Base-by-base conservation (phyloP, 108 stramenopile species). In the Seminavis robusta region DNA sequence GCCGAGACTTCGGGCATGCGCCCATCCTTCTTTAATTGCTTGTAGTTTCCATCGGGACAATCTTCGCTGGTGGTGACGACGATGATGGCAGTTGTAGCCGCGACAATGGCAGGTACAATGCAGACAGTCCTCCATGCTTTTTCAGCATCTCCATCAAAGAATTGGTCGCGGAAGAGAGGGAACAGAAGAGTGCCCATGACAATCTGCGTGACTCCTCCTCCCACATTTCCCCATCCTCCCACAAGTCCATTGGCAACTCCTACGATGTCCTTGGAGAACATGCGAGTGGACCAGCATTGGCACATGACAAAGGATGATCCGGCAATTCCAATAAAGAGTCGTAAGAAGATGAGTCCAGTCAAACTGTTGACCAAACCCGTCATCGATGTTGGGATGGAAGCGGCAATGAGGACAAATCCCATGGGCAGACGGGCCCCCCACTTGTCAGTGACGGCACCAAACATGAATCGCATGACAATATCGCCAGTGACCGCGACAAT, bases 1-100 rank as follows among this genome's bases (percentile, higher is more conserved):
- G 77, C 77, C 1, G 74, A 78, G 6, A 69, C 56, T n/a, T 73
- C 53, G 23, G 33, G 60, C 90, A 89, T 89, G 33, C 48, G 56
- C 23, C 85, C 82, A 40, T 71, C 49, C 38, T 56, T 60, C 48
- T 74, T 68, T n/a, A 87, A 41, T 38, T 94, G 82, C n/a, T 48
- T 44, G 48, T 86, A 90, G 52, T 90, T 83, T 21, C 94, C 94
- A 72, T 90, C 86, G n/a, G 94, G 93, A n/a, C 70, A 68, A 55
- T 94, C 94, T 37, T 94, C 88, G 28, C 54, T 55, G 34, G 73
- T 43, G 71, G 51, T 29, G 67, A 44, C 40, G 37, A 57, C 49
- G 52, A 67, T 34, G 23, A 74, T 56, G 2, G 77, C 73, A 5
- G 77, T 70, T 8, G 31, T 46, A 29, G 71, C 38, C 33, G 82